These are phyloP conservation scores for Plenodomus biglobosus DNA, from an alignment of 2,329 filamentous ascomycete species.

Conservation along the genomic window DNA sequence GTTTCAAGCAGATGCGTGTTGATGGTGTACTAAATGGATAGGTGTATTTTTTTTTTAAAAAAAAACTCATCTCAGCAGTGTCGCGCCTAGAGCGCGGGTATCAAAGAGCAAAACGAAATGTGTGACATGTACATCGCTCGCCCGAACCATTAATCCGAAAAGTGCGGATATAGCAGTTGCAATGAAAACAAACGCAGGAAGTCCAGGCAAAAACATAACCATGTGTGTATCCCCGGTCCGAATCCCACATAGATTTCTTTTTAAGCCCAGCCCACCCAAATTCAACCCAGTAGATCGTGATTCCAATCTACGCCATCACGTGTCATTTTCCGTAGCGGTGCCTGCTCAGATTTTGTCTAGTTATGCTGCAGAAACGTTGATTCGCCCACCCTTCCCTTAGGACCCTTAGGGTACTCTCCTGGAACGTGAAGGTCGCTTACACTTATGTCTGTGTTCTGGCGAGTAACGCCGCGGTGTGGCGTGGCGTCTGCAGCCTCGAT, in stretches of 20 bases:
- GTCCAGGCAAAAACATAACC: neutral
- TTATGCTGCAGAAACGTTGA: neutral
- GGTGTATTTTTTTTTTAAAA: too few relatives aligned
- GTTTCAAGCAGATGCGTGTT: too few relatives aligned
- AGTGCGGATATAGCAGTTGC: neutral
- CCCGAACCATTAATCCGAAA: neutral
- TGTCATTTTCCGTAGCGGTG: neutral
- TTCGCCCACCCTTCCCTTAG: constrained; percentile 28
- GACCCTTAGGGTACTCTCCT: constrained; percentile 62
- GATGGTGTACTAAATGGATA: too few relatives aligned
- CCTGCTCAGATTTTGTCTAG: neutral
- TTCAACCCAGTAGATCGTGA: neutral
- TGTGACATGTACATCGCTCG: neutral
- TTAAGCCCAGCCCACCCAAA: neutral
- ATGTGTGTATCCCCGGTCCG: neutral
- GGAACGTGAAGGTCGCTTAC: constrained; percentile 70
- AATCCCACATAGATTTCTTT: neutral
- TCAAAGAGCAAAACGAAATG: neutral
- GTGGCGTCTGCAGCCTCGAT: constrained; percentile 19
- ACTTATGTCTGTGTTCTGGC: constrained; percentile 51
- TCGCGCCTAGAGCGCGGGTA: neutral
- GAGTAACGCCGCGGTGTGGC: constrained; percentile 52
- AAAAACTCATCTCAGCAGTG: neutral
- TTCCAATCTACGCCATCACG: neutral
- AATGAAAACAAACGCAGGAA: neutral